Base-by-base conservation (phyloP, 495 filamentous ascomycete species). In the Penicillium lividum region DNA sequence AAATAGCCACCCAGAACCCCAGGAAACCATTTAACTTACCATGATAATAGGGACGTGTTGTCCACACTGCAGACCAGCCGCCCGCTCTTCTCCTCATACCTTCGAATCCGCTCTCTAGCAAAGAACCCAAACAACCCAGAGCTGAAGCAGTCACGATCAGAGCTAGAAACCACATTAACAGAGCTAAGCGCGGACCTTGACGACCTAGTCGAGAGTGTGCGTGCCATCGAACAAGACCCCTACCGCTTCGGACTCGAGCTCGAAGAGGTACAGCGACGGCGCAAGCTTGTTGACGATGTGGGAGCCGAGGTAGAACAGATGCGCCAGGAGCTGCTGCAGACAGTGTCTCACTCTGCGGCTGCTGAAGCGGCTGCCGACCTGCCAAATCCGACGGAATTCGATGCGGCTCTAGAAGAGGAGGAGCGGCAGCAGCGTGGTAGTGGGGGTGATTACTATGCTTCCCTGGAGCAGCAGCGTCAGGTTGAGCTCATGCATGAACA, bases 381-480 rank as follows among this genome's bases (percentile, higher is more conserved):
- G 22, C 89, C 89, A 2, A 86, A 89, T 54, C 90, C 91, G 40
- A 85, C 83, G 47, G 83, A 87, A 22, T 95, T 93, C 60, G 84
- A 80, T 66, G 68, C 66, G 9, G 66, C 69, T 7, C 63, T 74
- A 64, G 68, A 44, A 57, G 75, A 44, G 58, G 75, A 58, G 72
- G 74, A 56, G 25, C 63, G 48, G 3, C 51, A 53, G 16, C 64
- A 42, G 5, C 42, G 56, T 44, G 45, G 64, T n/a, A 84, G 84
- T 38, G 45, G 64, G 15, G 84, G 84, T 64, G 90, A 93, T 69
- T 80, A 82, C 43, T 89, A 90, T 73, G 87, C 84, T n/a, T 87
- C 86, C 51, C 93, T 94, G 69, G 95, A 98, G 80, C 89, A 96
- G 69, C 87, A 96, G 73, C 82, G 94, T 65, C 94, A 98, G 75